Base-by-base conservation (phyloP, 176 grass and related monocot species). In the Phoenix roebelenii region DNA sequence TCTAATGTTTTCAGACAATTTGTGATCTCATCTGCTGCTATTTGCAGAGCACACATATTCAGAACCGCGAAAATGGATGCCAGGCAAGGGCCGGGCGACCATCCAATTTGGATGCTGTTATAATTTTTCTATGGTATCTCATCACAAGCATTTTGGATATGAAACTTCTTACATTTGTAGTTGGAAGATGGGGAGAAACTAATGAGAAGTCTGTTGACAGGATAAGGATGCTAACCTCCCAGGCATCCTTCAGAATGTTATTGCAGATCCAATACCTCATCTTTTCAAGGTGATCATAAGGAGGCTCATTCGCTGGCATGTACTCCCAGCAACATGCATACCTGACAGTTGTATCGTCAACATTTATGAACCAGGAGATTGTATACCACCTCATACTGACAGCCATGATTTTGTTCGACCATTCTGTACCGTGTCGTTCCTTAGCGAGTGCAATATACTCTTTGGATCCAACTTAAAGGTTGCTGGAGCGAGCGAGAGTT, bases 331-430 rank as follows among this genome's bases (percentile, higher is more conserved):
- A 0, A 74, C 67, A 56, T 89, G 85, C 67, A 65, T 89, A 53
- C 89, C 89, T 3, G 85, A 95, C 66, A 95, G 85, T 76, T 95
- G 84, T 61, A 95, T 95, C 51, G 77, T 95, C 65, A 95, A 95
- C 53, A 95, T 95, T 15, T 83, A 77, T 76, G 89, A 95, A 64
- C 77, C 78, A 26, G 85, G 77, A 69, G 84, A 95, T 73, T 89
- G 89, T 81, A 95, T 95, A 15, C 85, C 89, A 53, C 89, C 89
- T 25, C 89, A 95, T 74, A 88, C 89, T 53, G 89, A 95, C 66
- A 95, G 85, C 65, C 89, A 89, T 76, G 84, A 95, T 76, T 95
- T 89, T 80, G 74, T 82, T 52, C 49, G 81, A 28, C 89, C 89
- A 76, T 89, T 95, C 61, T 95, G 89, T 60, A 95, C 89, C n/a